Base-by-base conservation (phyloP, 768 basidiomycete genomes). In the Rubroboletus satanas region DNA sequence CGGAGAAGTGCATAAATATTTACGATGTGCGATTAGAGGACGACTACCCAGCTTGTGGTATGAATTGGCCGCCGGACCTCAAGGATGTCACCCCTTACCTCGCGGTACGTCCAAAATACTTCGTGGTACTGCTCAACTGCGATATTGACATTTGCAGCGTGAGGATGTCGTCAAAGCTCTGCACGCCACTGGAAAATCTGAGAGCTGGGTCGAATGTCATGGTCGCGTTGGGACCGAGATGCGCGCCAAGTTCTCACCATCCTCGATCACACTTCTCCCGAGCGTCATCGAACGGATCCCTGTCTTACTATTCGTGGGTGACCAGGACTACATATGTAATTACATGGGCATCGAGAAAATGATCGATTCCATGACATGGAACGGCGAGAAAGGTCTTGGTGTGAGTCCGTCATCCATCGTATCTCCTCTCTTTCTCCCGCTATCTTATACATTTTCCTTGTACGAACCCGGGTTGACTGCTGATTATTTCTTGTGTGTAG, bases 61-160 rank as follows among this genome's bases (percentile, higher is more conserved):
- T 96, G 93, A 96, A 94, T 73, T 99, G 95, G 96, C 96, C 95
- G 7, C 85, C 87, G 33, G 92, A 94, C 64, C 83, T 98, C 45
- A 70, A 77, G 4, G 81, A 84, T 45, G 75, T 98, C 9, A 87
- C 85, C 17, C 72, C 75, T 1, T 96, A 94, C 66, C 82, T 99
- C 5, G 83, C 82, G 28, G 96, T 97, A 67, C 49, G 90, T 75
- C 47, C 29, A 14, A 39, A 14, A 15, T 35, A 42, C n/a, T 4
- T n/a, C 26, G 8, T 15, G 33, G 51, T 26, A n/a, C 9, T 45
- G 0, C 28, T 45, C 2, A 54, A 33, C 49, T 23, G 8, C 10
- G n/a, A 28, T 38, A 15, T 39, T 14, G 41, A 28, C 26, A 37
- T 33, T 48, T 21, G 9, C 62, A 98, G 93, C 84, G 90, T 18